phyloP scores from a whole-genome alignment of 2,329 filamentous ascomycete genomes.

The Lachnellula cervina region DNA sequence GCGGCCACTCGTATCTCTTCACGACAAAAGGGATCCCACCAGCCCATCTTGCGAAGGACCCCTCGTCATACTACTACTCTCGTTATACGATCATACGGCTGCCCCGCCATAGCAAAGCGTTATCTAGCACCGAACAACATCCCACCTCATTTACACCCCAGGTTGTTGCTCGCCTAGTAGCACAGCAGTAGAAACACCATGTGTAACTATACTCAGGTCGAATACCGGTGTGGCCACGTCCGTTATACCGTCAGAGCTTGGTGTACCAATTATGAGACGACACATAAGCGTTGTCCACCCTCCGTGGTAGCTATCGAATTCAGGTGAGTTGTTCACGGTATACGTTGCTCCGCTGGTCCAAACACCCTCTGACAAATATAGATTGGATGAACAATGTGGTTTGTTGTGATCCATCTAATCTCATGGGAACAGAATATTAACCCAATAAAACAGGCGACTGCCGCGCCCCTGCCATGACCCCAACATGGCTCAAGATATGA shows the following conservation, averaged over 20 bases:
- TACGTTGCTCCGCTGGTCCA: neutral
- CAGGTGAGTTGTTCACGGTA: slow-evolving; percentile 17
- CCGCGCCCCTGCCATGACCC: slow-evolving; percentile 19
- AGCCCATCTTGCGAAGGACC: neutral
- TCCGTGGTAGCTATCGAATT: slow-evolving; percentile 40
- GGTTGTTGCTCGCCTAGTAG: neutral
- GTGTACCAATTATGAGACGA: slow-evolving; percentile 45
- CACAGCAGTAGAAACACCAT: slow-evolving; percentile 32
- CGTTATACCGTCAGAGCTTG: slow-evolving; percentile 51
- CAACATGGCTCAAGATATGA: slow-evolving; percentile 20
- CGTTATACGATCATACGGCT: slow-evolving; percentile 2
- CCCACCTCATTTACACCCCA: neutral
- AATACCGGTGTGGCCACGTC: slow-evolving; percentile 51
- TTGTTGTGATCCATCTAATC: slow-evolving; percentile 2
- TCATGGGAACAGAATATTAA: neutral
- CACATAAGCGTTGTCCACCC: slow-evolving; percentile 49
- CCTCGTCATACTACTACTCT: slow-evolving; percentile 6
- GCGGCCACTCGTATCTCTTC: neutral
- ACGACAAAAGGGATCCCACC: neutral
- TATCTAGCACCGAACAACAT: neutral
- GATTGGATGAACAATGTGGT: slow-evolving; percentile 30
- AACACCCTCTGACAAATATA: slow-evolving; percentile 16
- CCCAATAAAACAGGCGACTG: slow-evolving; percentile 19
- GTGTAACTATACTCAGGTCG: slow-evolving; percentile 57
- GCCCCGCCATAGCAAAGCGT: neutral